Conservation (phyloP, 768 basidiomycete species). For the Sporobolomyces pararoseus region DNA sequence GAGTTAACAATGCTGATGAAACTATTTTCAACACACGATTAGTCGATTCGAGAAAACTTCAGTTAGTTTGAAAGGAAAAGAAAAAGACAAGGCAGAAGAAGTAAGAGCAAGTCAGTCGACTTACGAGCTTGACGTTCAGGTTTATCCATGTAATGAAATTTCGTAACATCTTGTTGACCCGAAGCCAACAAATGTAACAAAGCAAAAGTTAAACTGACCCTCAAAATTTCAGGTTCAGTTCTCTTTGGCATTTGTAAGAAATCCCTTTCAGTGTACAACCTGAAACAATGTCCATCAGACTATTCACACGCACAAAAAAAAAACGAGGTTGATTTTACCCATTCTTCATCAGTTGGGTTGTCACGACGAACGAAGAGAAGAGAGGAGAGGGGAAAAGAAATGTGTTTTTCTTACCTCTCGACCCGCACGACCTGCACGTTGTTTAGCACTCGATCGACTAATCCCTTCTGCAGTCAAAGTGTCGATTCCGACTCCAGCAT, state of each 20-base stretch:
- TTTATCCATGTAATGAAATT: conserved; percentile 79
- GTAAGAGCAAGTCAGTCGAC: no score
- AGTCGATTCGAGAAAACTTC: background rate
- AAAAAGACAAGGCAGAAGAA: no score
- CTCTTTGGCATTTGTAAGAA: conserved; percentile 65
- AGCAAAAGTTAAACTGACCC: conserved; percentile 76
- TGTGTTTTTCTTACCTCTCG: conserved; percentile 62
- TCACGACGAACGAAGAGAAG: no score
- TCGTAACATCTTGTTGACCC: conserved; percentile 40
- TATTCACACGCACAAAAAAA: conserved; percentile 45
- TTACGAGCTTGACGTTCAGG: conserved; percentile 71
- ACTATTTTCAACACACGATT: conserved; percentile 11
- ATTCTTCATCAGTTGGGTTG: background rate
- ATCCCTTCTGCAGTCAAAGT: conserved; percentile 76
- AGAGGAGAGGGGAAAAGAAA: no score
- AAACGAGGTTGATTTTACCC: background rate
- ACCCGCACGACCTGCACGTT: conserved; percentile 93
- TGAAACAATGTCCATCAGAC: conserved; percentile 81
- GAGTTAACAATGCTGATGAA: conserved; percentile 46
- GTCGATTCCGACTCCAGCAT: conserved; percentile 65
- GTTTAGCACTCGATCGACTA: conserved; percentile 75
- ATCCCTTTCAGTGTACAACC: conserved; percentile 80
- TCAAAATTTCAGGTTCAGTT: conserved; percentile 82
- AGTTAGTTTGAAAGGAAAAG: background rate
- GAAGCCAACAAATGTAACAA: conserved; percentile 63